Evolutionary conservation across 306 rosid species (phyloP).

Genomic region (Inga leiocalycina): DNA sequence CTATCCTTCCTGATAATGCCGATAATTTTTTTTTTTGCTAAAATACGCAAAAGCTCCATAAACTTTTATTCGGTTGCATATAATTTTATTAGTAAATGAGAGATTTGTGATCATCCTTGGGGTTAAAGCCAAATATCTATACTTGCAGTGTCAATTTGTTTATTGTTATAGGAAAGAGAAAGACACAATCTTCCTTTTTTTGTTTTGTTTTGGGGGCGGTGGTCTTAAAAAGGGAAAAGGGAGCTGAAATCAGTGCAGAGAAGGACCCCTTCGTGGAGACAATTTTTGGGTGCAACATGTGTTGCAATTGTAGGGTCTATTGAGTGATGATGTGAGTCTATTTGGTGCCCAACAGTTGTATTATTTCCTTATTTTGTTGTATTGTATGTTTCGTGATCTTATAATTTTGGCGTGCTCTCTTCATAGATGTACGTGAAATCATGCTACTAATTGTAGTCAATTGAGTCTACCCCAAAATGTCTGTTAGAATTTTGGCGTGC

Average conservation of each 20-base stretch:
- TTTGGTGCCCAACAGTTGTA: slow-evolving; percentile 37
- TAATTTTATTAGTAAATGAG: slow-evolving; percentile 31
- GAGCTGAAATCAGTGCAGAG: slow-evolving; percentile 36
- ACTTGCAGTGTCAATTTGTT: slow-evolving; percentile 48
- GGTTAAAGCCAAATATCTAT: slow-evolving; percentile 40
- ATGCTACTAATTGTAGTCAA: no score
- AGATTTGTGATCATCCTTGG: slow-evolving; percentile 31
- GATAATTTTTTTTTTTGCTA: no score
- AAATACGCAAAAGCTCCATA: no score
- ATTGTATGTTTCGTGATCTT: slow-evolving; percentile 45
- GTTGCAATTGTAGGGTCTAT: slow-evolving; percentile 34
- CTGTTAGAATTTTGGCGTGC: no score
- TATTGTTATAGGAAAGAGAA: slow-evolving; percentile 39
- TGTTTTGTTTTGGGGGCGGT: neutral
- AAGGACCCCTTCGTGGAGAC: slow-evolving; percentile 26
- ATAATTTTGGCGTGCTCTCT: neutral
- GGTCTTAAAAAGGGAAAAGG: slow-evolving; percentile 2
- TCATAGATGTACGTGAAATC: no score
- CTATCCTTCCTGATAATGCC: neutral
- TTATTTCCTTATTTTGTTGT: slow-evolving; percentile 17
- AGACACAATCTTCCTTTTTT: slow-evolving; percentile 29
- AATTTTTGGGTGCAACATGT: slow-evolving; percentile 35
- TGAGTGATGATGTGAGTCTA: slow-evolving; percentile 41
- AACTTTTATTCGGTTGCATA: no score
- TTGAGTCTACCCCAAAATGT: no score